Percentiles rank a stretch among this genome's conserved stretches.
Conservation (phyloP, 495 filamentous ascomycete genomes). For the Aspergillus kassunensis region DNA sequence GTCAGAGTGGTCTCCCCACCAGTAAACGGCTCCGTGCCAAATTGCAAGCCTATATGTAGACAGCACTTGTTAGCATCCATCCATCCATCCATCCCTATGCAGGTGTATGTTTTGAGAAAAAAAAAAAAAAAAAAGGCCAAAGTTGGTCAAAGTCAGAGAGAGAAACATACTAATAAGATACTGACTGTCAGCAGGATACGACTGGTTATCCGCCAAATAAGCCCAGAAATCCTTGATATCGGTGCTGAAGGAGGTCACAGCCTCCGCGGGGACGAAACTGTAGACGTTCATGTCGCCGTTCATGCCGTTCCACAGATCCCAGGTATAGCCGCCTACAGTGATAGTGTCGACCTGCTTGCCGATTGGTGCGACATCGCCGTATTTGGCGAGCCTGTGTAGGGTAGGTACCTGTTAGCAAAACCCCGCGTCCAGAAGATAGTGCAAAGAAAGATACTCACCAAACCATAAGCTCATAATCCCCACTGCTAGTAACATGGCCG, state of each 20-base stretch:
- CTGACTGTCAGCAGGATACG: conserved; percentile 36
- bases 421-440: neutral
- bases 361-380: conserved; percentile 38
- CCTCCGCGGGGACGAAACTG: conserved; percentile 39
- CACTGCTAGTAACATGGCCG: conserved; percentile 40
- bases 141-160: neutral
- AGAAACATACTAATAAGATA: conserved; percentile 42
- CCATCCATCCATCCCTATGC: too few species aligned
- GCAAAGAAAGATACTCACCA: conserved; percentile 28
- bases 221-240: conserved; percentile 45
- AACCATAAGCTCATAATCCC: conserved; percentile 50
- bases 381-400: conserved; percentile 29
- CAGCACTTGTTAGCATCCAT: neutral
- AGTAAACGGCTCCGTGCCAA: conserved; percentile 46
- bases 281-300: conserved; percentile 40
- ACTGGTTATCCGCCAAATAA: conserved; percentile 32
- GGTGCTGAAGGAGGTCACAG: conserved; percentile 28
- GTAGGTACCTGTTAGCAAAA: neutral
- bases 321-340: conserved; percentile 29
- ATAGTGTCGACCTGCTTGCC: conserved; percentile 29
- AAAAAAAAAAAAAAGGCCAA: neutral
- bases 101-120: neutral
- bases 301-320: conserved; percentile 35
- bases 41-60: conserved; percentile 39
- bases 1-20: conserved; percentile 21